phyloP scores from a whole-genome alignment of 495 filamentous ascomycete species.

The Hyaloscypha bicolor region DNA sequence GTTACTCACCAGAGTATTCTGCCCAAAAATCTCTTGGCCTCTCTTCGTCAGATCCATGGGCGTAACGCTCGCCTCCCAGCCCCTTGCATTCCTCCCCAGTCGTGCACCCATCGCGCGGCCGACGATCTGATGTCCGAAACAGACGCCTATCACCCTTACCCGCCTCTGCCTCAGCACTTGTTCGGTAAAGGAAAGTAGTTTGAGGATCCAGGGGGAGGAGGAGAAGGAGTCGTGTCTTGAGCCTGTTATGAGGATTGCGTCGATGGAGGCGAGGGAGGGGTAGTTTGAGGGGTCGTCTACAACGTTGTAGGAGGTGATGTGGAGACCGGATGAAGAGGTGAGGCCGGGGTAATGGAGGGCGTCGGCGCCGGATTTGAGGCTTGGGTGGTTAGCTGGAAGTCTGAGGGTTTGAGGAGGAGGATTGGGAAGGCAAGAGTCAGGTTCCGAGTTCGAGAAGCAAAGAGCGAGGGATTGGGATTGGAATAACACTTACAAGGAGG shows the following conservation, averaged over 20 bases:
- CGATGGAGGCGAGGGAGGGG: constrained; percentile 70
- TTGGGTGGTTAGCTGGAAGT: too few species aligned
- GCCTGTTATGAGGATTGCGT: constrained; percentile 82
- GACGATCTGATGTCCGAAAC: constrained; percentile 92
- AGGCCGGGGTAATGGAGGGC: constrained; percentile 34
- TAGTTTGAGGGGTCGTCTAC: constrained; percentile 58
- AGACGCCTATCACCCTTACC: constrained; percentile 78
- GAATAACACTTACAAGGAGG: constrained; percentile 39
- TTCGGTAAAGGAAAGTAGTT: constrained; percentile 70
- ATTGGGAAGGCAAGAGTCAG: too few species aligned
- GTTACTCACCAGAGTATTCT: constrained; percentile 65
- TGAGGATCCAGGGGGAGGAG: constrained; percentile 65
- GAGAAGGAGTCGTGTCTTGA: constrained; percentile 44
- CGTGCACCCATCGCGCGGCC: constrained; percentile 70
- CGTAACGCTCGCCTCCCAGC: constrained; percentile 82
- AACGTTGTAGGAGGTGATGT: constrained; percentile 69
- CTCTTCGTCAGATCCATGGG: constrained; percentile 67
- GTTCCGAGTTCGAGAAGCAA: not conserved
- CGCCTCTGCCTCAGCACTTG: constrained; percentile 49
- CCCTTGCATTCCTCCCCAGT: constrained; percentile 64
- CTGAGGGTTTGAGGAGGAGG: too few species aligned
- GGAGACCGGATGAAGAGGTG: constrained; percentile 43
- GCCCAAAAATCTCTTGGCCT: constrained; percentile 73
- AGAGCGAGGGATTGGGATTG: not conserved
- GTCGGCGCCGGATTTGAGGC: constrained; percentile 40